Percentiles rank a stretch among this genome's conserved stretches.
Evolutionary conservation across 1,139 yeast genomes (phyloP).

Genomic region (Zygotorulaspora mrakii): DNA sequence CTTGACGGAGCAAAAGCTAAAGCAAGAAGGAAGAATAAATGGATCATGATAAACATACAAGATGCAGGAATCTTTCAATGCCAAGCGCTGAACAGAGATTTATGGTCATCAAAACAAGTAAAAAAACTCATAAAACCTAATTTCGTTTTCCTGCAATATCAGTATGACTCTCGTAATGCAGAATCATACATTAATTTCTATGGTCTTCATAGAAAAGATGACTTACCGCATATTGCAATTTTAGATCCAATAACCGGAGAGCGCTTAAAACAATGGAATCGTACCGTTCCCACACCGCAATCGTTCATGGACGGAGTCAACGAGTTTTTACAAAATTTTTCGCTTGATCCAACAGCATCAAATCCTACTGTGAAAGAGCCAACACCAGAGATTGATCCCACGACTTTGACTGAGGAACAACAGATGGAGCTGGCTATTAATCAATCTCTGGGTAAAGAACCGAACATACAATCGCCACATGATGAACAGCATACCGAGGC

Average conservation of each 20-base stretch:
- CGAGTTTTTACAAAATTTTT: conserved; percentile 57
- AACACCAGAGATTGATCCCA: conserved; percentile 49
- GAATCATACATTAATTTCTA: conserved; percentile 67
- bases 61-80: conserved; percentile 81
- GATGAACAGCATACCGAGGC: conserved; percentile 5
- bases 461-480: conserved; percentile 16
- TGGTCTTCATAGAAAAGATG: conserved; percentile 47
- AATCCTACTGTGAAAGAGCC: conserved; percentile 60
- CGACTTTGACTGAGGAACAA: conserved; percentile 72
- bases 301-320: conserved; percentile 61
- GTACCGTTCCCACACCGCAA: conserved; percentile 53
- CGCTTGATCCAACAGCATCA: conserved; percentile 58
- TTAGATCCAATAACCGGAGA: conserved; percentile 96
- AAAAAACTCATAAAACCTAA: conserved; percentile 61
- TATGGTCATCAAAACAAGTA: conserved; percentile 75
- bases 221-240: conserved; percentile 84
- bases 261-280: conserved; percentile 67
- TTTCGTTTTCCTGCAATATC: conserved; percentile 80
- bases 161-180: conserved; percentile 72
- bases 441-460: conserved; percentile 49
- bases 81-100: conserved; percentile 86
- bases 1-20: conserved; percentile 67
- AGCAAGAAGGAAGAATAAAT: conserved; percentile 64
- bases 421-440: conserved; percentile 76
- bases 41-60: conserved; percentile 87